These are phyloP conservation scores for Diplocarpon rosae DNA, from an alignment of 2,329 filamentous ascomycete genomes.

Conservation along the genomic window DNA sequence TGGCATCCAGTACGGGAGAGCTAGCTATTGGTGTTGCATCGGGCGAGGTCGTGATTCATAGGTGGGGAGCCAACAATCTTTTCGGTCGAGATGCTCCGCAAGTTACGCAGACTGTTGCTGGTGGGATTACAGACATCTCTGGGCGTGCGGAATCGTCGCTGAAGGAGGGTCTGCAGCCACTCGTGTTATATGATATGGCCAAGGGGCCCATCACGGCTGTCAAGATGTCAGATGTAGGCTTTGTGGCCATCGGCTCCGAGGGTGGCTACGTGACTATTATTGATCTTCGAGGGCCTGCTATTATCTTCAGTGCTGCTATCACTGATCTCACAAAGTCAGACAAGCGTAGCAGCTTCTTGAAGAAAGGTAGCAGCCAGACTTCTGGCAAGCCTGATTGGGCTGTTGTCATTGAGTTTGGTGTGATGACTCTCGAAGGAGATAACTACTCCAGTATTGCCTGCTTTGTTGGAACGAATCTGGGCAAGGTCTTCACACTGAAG, in stretches of 20 bases:
- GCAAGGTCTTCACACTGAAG: slow-evolving; percentile 83
- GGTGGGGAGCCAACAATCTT: slow-evolving; percentile 73
- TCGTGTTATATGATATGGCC: slow-evolving; percentile 71
- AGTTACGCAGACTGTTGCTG: slow-evolving; percentile 46
- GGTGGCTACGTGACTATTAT: slow-evolving; percentile 70
- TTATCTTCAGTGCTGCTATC: slow-evolving; percentile 68
- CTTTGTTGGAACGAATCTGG: slow-evolving; percentile 79
- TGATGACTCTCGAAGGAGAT: slow-evolving; percentile 88
- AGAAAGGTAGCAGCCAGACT: slow-evolving; percentile 39
- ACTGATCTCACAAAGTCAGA: slow-evolving; percentile 66
- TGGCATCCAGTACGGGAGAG: slow-evolving; percentile 73
- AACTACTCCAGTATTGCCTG: slow-evolving; percentile 89
- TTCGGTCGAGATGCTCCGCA: slow-evolving; percentile 51
- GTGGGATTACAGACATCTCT: slow-evolving; percentile 64
- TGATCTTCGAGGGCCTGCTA: slow-evolving; percentile 74
- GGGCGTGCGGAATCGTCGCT: slow-evolving; percentile 60
- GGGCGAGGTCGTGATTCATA: slow-evolving; percentile 80
- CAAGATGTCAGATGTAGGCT: slow-evolving; percentile 84
- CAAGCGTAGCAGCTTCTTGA: slow-evolving; percentile 64
- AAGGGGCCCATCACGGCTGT: slow-evolving; percentile 71
- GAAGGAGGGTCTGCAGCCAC: slow-evolving; percentile 71
- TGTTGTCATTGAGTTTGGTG: slow-evolving; percentile 77
- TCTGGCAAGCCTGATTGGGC: slow-evolving; percentile 56
- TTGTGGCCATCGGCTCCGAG: slow-evolving; percentile 79
- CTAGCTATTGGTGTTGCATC: slow-evolving; percentile 68